Evolutionary conservation across 2,329 filamentous ascomycete genomes (phyloP), one percentile per base, ranked within the genome.

Genomic region (Fusarium palustre): DNA sequence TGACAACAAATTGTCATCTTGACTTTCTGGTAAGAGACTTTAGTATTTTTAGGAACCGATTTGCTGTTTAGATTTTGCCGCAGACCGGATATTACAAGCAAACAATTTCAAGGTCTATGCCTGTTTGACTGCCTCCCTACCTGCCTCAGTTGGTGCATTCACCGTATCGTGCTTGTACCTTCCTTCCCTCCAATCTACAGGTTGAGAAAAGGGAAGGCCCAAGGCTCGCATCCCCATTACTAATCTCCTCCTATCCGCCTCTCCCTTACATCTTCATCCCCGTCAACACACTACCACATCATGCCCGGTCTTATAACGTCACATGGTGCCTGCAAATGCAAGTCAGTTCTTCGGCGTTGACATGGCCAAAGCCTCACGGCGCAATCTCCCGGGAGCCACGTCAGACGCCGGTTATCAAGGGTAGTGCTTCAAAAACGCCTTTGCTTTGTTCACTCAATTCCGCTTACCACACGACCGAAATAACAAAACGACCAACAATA

Each of bases 161-260:
- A 48, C 52, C n/a, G 24, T 31, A 9, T 36, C n/a, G n/a, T 52
- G 48, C 34, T 18, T 18, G 39, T 39, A 15, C 60, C 41, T 42
- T 48, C 60, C 41, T 42, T 48, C 25, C 46, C 33, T 34, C 15
- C 4, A 18, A 4, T 45, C 24, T 20, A 25, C 22, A 7, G 24
- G 28, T 25, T 55, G 31, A 57, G 30, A 25, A 22, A 20, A 48
- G 22, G 50, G 22, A 20, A 48, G 22, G 43, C 43, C 20, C 24
- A 20, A 48, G 25, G 42, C 43, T 34, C 38, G 25, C 50, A 33
- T 28, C 39, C 38, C 45, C 52, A 46, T 64, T 20, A 59, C 53
- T 46, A 64, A 65, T 65, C 18, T 65, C 60, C 53, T 53, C 60
- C 41, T 65, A 39, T 34, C 38, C 46, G 33, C 36, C 2, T 50